Conservation (phyloP, 805 yeast genomes). For the Hanseniaspora lachancei region DNA sequence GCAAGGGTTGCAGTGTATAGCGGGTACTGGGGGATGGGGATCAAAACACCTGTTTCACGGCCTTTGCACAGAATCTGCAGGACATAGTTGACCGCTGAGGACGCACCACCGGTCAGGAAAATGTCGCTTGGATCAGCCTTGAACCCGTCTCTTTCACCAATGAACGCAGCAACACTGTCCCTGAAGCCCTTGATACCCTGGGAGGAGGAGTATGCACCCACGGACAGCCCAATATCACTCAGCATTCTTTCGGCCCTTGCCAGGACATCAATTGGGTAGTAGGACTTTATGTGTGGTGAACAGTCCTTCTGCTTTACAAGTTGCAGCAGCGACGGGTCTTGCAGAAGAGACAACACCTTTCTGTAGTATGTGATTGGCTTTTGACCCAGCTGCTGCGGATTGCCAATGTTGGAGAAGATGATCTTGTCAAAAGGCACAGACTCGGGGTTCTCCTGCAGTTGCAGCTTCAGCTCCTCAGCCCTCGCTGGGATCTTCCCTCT, state of each 20-base stretch:
- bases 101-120: constrained; percentile 86
- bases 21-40: constrained; percentile 98
- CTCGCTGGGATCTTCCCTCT: constrained; percentile 87
- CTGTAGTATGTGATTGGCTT: constrained; percentile 90
- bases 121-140: constrained; percentile 56
- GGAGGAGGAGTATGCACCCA: constrained; percentile 91
- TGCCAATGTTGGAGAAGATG: constrained; percentile 88
- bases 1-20: constrained; percentile 90
- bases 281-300: constrained; percentile 17
- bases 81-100: constrained; percentile 77
- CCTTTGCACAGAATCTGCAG: constrained; percentile 59
- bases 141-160: constrained; percentile 64
- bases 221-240: constrained; percentile 51
- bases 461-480: constrained; percentile 67
- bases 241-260: constrained; percentile 55
- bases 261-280: constrained; percentile 54
- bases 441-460: constrained; percentile 41
- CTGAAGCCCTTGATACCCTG: constrained; percentile 73
- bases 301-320: constrained; percentile 21
- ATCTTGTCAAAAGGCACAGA: constrained; percentile 66
- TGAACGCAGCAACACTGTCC: constrained; percentile 68
- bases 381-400: constrained; percentile 94
- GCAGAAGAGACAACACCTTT: constrained; percentile 73
- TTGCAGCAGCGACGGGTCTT: constrained; percentile 59
- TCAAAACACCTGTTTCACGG: constrained; percentile 60